phyloP scores from a whole-genome alignment of 352 stramenopile species.

The Pythium aristosporum region DNA sequence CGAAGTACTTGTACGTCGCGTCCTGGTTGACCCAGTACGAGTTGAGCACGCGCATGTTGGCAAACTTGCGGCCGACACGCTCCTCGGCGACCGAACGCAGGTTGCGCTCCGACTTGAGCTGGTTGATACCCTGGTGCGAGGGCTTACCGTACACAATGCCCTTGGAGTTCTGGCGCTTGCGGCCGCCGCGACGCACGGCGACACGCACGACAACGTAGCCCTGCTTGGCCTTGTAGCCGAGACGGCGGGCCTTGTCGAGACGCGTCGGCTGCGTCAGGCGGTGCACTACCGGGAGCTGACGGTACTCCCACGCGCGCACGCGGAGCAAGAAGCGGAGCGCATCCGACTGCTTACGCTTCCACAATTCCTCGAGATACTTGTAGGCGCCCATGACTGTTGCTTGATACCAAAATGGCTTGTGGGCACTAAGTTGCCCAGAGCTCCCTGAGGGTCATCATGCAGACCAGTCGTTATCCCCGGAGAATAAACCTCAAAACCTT shows the following conservation, averaged over 20 bases:
- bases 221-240: conserved; percentile 99
- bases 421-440: background rate
- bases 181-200: conserved; percentile 97
- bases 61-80: conserved; percentile 96
- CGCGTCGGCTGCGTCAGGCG: conserved; percentile 94
- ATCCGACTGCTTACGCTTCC: conserved; percentile 99
- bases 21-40: conserved; percentile 99
- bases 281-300: conserved; percentile 97
- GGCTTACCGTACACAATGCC: conserved; percentile 99
- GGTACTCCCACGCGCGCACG: conserved; percentile 98
- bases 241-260: conserved; percentile 98
- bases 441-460: background rate
- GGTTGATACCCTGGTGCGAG: conserved; percentile 99
- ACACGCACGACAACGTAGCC: conserved; percentile 97
- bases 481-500: conserved; percentile 24
- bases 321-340: conserved; percentile 99
- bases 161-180: conserved; percentile 99
- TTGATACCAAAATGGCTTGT: conserved; percentile 32
- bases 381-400: conserved; percentile 95
- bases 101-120: conserved; percentile 99
- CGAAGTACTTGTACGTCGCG: conserved; percentile 99
- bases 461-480: conserved; percentile 18
- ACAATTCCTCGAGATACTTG: conserved; percentile 99
- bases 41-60: conserved; percentile 99
- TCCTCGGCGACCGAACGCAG: conserved; percentile 98